Evolutionary conservation across 176 grass and related monocot species (phyloP), one percentile per base, ranked within the genome.

Genomic region (Oryza australiensis): DNA sequence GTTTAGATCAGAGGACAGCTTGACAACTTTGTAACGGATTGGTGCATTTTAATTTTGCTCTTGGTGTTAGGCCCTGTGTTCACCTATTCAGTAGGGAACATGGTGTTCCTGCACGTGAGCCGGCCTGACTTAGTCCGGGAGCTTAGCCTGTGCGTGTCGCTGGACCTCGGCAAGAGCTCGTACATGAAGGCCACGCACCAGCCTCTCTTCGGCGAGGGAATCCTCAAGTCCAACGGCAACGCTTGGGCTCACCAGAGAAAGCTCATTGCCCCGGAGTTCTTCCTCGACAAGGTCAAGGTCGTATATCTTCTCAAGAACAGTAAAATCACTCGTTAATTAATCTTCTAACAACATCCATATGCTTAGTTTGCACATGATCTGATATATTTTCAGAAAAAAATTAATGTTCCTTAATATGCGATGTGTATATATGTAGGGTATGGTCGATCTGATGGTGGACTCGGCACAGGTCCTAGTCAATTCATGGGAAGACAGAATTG

Each of bases 261-360:
- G 60, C 89, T 98, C 81, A 93, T 98, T 4, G 92, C 92, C 2
- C 95, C 95, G 1, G 81, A 98, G 76, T 95, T 98, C 92, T 95
- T 90, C 63, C 84, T 33, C 15, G 92, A 98, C 66, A 98, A 95
- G 84, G 82, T 98, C 43, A 91, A 78, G 92, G 92, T 84, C 7
- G 35, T 37, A 8, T 37, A 37, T 37, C 0, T 8, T 37, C 35
- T 37, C 35, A 37, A 9, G 7, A 4, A 76, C 16, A 45, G 12
- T 41, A 41, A 43, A 12, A 43, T 12, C 38, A 2, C 38, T 38
- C 0, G 35, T 9, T 40, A 8, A 1, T 40, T 40, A 10, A 10
- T 40, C 38, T 40, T 40, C 38, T 1, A 40, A 40, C 38, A 9
- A 40, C 38, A 40, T 40, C 7, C 10, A 9, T 9, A 51, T 15